These are phyloP conservation scores for Triticum timopheevii DNA, from an alignment of 176 grass and related monocot species.

Conservation along the genomic window DNA sequence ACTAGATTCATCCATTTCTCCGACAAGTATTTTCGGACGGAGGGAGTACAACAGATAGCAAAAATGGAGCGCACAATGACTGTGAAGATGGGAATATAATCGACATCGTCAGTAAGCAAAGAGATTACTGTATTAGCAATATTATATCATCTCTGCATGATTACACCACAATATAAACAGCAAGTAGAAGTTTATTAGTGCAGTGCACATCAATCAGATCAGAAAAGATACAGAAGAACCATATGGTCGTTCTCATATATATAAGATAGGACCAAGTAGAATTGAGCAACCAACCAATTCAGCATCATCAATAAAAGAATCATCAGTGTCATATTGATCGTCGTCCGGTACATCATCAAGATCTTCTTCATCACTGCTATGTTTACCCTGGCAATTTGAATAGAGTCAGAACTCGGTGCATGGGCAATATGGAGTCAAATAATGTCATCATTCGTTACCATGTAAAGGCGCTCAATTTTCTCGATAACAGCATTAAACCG, in stretches of 20 bases:
- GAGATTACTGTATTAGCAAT: not conserved
- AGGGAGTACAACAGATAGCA: not conserved
- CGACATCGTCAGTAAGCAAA: not conserved
- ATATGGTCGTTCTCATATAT: not conserved
- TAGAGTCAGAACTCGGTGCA: conserved; percentile 24
- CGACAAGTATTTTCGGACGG: too few species aligned
- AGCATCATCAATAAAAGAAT: conserved; percentile 98
- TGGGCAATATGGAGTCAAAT: not conserved
- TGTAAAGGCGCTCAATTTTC: conserved; percentile 98
- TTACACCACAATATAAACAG: not conserved
- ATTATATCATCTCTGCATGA: conserved; percentile 17
- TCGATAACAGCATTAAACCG: conserved; percentile 97
- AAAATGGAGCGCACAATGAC: not conserved
- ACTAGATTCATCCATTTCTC: too few species aligned
- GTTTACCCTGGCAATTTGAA: conserved; percentile 69
- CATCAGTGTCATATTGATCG: conserved; percentile 99
- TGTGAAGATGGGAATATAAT: conserved; percentile 5
- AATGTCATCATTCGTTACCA: conserved; percentile 55
- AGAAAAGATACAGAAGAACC: conserved; percentile 23
- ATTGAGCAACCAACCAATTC: conserved; percentile 76
- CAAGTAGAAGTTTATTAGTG: too few species aligned
- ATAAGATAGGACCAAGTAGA: not conserved
- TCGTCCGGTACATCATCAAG: conserved; percentile 84
- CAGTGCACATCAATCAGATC: not conserved
- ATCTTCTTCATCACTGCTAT: conserved; percentile 98